Conservation (phyloP, 1,284 basidiomycete species). For the Moesziomyces parantarcticus region DNA sequence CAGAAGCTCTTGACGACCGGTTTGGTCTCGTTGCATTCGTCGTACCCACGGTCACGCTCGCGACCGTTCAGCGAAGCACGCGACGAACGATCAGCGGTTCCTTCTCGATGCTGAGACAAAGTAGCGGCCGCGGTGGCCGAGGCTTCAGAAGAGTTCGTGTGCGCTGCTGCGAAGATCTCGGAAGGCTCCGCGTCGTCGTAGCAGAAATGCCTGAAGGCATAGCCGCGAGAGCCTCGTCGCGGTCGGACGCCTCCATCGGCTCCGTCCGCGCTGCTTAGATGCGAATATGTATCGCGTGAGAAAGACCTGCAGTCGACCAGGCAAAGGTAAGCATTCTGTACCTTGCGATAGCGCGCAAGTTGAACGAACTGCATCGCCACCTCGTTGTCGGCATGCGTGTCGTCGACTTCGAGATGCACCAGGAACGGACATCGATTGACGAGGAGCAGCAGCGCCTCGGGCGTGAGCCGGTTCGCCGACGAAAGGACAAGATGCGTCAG, state of each 20-base stretch:
- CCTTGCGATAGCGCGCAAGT: slow-evolving; percentile 39
- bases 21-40: slow-evolving; percentile 52
- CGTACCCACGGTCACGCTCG: slow-evolving; percentile 16
- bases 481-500: slow-evolving; percentile 82
- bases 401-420: slow-evolving; percentile 55
- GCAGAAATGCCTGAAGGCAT: slow-evolving; percentile 27
- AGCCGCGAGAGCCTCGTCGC: slow-evolving; percentile 29
- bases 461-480: slow-evolving; percentile 29
- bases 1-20: slow-evolving; percentile 56
- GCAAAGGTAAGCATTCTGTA: slow-evolving; percentile 47
- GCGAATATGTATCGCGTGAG: slow-evolving; percentile 30
- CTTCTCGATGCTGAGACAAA: not conserved
- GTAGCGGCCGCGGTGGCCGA: not conserved
- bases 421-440: slow-evolving; percentile 50
- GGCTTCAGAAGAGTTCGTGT: not conserved
- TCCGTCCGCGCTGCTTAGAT: slow-evolving; percentile 24
- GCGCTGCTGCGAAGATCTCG: not conserved
- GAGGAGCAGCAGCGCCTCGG: slow-evolving; percentile 38
- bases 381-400: slow-evolving; percentile 46
- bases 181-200: slow-evolving; percentile 45
- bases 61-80: slow-evolving; percentile 10
- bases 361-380: slow-evolving; percentile 50
- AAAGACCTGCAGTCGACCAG: slow-evolving; percentile 55
- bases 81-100: not conserved
- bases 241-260: slow-evolving; percentile 34